Evolutionary conservation across 1,284 basidiomycete genomes (phyloP), one percentile per base, ranked within the genome.

Genomic region (Pterulicium gracile): DNA sequence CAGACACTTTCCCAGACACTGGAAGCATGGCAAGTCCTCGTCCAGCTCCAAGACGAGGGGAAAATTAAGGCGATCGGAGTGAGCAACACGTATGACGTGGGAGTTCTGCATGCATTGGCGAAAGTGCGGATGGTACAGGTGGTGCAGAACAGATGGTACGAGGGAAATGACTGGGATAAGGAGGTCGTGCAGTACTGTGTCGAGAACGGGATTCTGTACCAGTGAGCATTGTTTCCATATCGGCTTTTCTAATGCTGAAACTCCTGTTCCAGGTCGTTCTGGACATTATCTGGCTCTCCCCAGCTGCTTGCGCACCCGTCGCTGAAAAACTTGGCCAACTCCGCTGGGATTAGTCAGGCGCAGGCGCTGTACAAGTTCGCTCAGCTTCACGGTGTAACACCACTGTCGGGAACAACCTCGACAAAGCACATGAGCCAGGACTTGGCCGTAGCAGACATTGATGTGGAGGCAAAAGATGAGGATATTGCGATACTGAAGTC

Each of bases 111-210:
- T 35, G 67, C 69, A 35, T 58, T 88, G 34, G 69, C 70, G 24
- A 61, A 67, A 3, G 70, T 69, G 44, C 66, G 82, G 24, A 70
- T 70, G 49, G 73, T 85, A 2, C 72, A 81, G 49, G 72, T 88
- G 19, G 84, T 90, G 13, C 88, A 88, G 62, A 88, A 89, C 60
- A 62, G 86, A 45, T 90, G 88, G 88, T 81, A 78, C 54, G 79
- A 89, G 58, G 79, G 79, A 7, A 90, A 88, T 54, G 68, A 63
- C 3, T 90, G 86, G 83, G 85, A 89, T 55, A 67, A 64, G 49
- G 68, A 70, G 1, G 77, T 83, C 3, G 65, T 73, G 52, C 59
- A 59, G 45, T 81, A 77, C 54, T 82, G 79, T 55, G 66, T 58
- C 50, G 59, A 69, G 46, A 65, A 79, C 44, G 73, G 63, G 4